These are phyloP conservation scores for Fusarium domesticum DNA, from an alignment of 2,329 filamentous ascomycete species.

Conservation along the genomic window DNA sequence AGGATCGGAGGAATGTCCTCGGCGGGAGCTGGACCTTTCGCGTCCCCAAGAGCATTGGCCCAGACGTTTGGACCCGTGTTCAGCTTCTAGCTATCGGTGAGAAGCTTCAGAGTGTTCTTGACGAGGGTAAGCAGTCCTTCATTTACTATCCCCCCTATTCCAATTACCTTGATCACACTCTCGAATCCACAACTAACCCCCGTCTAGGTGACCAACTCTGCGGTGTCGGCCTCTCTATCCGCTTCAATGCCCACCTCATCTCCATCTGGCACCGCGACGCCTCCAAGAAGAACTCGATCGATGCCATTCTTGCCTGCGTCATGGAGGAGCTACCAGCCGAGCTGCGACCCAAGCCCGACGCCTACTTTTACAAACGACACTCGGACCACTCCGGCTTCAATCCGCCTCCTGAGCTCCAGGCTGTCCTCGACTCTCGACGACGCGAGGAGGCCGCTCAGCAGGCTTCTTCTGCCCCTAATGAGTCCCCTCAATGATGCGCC, in stretches of 20 bases:
- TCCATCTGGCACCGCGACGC: slow-evolving; percentile 92
- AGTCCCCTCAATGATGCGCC: slow-evolving; percentile 26
- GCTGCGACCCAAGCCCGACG: slow-evolving; percentile 66
- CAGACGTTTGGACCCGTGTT: slow-evolving; percentile 78
- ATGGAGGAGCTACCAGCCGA: slow-evolving; percentile 71
- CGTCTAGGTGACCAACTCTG: slow-evolving; percentile 76
- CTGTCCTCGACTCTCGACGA: slow-evolving; percentile 55
- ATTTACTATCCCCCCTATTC: not conserved
- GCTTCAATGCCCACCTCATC: slow-evolving; percentile 86
- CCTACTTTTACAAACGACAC: slow-evolving; percentile 87
- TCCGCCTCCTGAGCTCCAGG: slow-evolving; percentile 56
- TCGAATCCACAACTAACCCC: slow-evolving; percentile 8
- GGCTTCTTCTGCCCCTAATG: slow-evolving; percentile 19
- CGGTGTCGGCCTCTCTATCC: slow-evolving; percentile 80
- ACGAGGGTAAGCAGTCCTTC: slow-evolving; percentile 53
- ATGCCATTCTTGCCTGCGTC: slow-evolving; percentile 69
- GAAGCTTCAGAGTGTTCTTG: slow-evolving; percentile 70
- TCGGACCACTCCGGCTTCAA: slow-evolving; percentile 82
- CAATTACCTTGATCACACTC: not conserved
- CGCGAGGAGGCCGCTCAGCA: slow-evolving; percentile 39
- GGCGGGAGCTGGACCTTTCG: slow-evolving; percentile 94
- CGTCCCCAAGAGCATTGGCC: slow-evolving; percentile 70
- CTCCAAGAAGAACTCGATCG: slow-evolving; percentile 73
- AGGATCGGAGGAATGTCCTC: slow-evolving; percentile 79
- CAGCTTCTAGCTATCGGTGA: slow-evolving; percentile 82